Conservation (phyloP, 2,329 filamentous ascomycete species). For the Trichoderma sp. region DNA sequence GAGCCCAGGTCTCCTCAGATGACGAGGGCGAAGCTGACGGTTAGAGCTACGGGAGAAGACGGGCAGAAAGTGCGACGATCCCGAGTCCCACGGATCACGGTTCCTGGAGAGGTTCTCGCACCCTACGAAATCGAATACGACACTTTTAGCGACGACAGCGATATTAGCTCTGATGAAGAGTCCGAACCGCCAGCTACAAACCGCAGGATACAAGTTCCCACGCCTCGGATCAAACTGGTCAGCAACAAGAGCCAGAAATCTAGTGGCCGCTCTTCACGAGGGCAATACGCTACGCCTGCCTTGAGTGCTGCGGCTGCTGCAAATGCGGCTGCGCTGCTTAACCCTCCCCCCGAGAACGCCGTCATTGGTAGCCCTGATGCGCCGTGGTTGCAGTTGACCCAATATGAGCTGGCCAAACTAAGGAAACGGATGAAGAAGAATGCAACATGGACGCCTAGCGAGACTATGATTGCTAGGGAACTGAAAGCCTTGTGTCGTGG, state of each 20-base stretch:
- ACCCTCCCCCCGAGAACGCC: constrained; percentile 59
- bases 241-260: constrained; percentile 43
- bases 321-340: constrained; percentile 43
- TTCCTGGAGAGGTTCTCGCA: constrained; percentile 63
- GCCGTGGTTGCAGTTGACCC: constrained; percentile 64
- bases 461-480: constrained; percentile 81
- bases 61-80: constrained; percentile 47
- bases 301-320: constrained; percentile 40
- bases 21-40: constrained; percentile 46
- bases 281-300: constrained; percentile 35
- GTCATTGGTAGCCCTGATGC: constrained; percentile 57
- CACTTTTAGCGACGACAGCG: constrained; percentile 51
- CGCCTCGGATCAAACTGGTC: constrained; percentile 51
- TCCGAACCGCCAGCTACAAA: constrained; percentile 40
- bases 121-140: constrained; percentile 65
- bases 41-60: constrained; percentile 43
- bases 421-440: constrained; percentile 92
- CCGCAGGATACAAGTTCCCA: constrained; percentile 35
- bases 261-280: constrained; percentile 40
- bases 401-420: constrained; percentile 64
- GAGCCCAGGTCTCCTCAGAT: constrained; percentile 53
- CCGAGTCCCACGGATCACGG: constrained; percentile 57
- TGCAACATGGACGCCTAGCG: constrained; percentile 77
- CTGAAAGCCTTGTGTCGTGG: constrained; percentile 68
- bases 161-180: constrained; percentile 52